Evolutionary conservation across 164 flowering plant species (phyloP).

Genomic region (Annona squamosa): DNA sequence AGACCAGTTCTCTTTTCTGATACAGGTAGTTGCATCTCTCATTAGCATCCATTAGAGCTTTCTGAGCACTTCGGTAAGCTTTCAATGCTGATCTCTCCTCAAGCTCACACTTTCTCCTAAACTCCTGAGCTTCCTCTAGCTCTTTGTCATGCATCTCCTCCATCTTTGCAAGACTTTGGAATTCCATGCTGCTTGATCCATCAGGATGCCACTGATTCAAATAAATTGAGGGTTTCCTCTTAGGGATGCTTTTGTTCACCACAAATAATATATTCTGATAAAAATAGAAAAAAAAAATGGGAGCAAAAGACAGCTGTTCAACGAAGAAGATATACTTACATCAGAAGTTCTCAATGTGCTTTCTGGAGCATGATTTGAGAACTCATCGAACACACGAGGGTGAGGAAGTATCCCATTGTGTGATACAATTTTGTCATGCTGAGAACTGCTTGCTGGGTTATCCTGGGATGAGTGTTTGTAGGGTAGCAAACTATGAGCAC

Average conservation of each 20-base stretch:
- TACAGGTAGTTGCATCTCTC: conserved; percentile 58
- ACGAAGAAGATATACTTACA: conserved; percentile 8
- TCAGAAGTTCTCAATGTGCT: conserved; percentile 5
- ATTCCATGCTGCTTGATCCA: conserved; percentile 21
- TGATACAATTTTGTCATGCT: conserved; percentile 9
- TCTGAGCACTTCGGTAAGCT: conserved; percentile 81
- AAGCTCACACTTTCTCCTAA: conserved; percentile 61
- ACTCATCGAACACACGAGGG: conserved; percentile 2
- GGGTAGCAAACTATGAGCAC: conserved; percentile 4
- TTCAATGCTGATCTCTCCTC: conserved; percentile 79
- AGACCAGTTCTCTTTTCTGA: conserved; percentile 47
- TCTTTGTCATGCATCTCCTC: conserved; percentile 74
- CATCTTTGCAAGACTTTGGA: conserved; percentile 38
- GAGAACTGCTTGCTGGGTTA: conserved; percentile 2
- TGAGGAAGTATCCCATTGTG: conserved; percentile 10
- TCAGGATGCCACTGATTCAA: conserved; percentile 19
- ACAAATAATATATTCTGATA: neutral
- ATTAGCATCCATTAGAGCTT: conserved; percentile 70
- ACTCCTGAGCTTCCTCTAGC: conserved; percentile 78
- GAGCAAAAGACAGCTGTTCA: neutral
- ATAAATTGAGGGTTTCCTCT: conserved; percentile 23
- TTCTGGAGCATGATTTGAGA: conserved; percentile 5
- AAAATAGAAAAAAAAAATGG: neutral
- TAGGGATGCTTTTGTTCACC: conserved; percentile 22
- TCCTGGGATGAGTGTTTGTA: conserved; percentile 7